A percentile compares a stretch with the other conserved stretches of the same genome.
Evolutionary conservation across 1,284 basidiomycete genomes (phyloP).

Genomic region (Ganoderma sinense): DNA sequence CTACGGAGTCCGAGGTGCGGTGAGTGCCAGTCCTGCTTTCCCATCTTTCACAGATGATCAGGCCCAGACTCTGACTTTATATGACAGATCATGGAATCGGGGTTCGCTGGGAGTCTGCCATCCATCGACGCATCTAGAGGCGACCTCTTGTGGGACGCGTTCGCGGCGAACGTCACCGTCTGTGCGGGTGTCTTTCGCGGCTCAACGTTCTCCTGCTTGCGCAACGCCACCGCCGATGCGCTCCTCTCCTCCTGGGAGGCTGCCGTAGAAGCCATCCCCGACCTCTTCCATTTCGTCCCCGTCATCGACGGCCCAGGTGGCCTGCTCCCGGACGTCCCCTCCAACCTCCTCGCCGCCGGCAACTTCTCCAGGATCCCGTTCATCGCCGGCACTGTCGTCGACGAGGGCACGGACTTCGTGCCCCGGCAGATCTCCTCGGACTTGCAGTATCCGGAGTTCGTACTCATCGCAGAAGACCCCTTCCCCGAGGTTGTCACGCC

Average conservation of each 20-base stretch:
- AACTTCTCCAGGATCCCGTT: slow-evolving; percentile 27
- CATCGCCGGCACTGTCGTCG: slow-evolving; percentile 26
- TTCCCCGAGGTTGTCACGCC: background rate
- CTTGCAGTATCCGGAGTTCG: too few relatives aligned
- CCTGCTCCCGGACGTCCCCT: slow-evolving; percentile 26
- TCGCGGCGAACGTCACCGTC: slow-evolving; percentile 18
- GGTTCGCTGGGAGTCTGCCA: slow-evolving; percentile 19
- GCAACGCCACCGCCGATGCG: background rate
- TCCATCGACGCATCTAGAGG: slow-evolving; percentile 14
- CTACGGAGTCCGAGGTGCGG: slow-evolving; percentile 49
- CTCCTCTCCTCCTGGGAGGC: slow-evolving; percentile 13
- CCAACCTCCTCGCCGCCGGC: slow-evolving; percentile 19
- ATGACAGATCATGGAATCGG: slow-evolving; percentile 25
- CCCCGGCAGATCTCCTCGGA: background rate
- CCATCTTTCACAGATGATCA: too few relatives aligned
- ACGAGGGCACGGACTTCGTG: slow-evolving; percentile 24
- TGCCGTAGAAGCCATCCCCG: slow-evolving; percentile 1
- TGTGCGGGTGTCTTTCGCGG: background rate
- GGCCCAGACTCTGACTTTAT: too few relatives aligned
- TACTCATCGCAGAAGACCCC: background rate
- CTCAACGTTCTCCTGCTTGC: background rate
- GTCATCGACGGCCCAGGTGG: slow-evolving; percentile 5
- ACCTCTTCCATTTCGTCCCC: slow-evolving; percentile 23
- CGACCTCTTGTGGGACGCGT: slow-evolving; percentile 20
- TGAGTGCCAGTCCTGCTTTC: slow-evolving; percentile 32